A percentile compares a stretch with the other conserved stretches of the same genome.
phyloP scores from a whole-genome alignment of 768 basidiomycete species.

The Boletus fagicola region DNA sequence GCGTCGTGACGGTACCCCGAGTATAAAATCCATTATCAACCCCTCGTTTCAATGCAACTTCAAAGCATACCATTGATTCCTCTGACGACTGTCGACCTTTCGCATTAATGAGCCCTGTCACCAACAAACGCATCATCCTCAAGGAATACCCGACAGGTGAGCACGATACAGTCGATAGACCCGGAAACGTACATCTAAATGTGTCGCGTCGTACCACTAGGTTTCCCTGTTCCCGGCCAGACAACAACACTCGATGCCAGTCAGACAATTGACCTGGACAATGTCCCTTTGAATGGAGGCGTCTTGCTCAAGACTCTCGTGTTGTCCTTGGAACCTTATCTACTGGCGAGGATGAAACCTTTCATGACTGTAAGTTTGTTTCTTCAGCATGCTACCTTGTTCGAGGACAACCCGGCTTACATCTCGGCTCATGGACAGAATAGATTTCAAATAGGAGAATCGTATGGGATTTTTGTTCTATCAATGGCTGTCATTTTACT shows the following conservation, averaged over 20 bases:
- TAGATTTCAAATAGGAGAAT: background rate
- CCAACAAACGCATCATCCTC: constrained; percentile 37
- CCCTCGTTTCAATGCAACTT: background rate
- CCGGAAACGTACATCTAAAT: background rate
- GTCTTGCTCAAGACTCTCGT: constrained; percentile 50
- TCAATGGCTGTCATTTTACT: background rate
- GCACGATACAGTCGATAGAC: background rate
- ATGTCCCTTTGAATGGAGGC: constrained; percentile 43
- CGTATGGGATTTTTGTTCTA: background rate
- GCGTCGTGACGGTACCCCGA: background rate
- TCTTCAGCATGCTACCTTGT: constrained; percentile 25
- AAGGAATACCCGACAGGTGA: constrained; percentile 28
- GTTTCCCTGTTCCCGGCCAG: constrained; percentile 34
- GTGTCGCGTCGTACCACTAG: background rate
- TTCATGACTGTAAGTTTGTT: constrained; percentile 34
- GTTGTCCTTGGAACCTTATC: constrained; percentile 47
- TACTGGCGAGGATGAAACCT: constrained; percentile 39
- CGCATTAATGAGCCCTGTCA: constrained; percentile 11
- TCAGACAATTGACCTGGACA: constrained; percentile 50
- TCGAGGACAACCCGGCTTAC: background rate
- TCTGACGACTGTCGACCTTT: background rate
- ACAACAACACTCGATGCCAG: constrained; percentile 45
- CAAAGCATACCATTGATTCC: too few species aligned
- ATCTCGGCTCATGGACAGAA: constrained; percentile 11
- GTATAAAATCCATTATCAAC: background rate